These are phyloP conservation scores for Lobosporangium transversale DNA, from an alignment of 192 early-diverging fungal genomes.

Conservation along the genomic window DNA sequence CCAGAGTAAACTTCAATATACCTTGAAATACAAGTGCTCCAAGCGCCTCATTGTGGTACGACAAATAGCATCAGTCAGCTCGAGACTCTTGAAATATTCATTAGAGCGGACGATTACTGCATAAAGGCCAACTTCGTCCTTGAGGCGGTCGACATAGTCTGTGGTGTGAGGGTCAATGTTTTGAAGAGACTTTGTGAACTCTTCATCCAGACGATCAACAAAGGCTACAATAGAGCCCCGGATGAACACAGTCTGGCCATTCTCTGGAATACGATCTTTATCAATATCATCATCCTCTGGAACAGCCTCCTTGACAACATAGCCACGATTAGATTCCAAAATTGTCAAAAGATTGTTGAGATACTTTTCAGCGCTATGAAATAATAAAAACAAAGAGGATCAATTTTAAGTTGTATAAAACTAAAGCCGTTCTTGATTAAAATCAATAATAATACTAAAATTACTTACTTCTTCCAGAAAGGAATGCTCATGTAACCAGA, in stretches of 20 bases:
- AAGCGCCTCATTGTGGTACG: slow-evolving; percentile 86
- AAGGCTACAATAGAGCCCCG: slow-evolving; percentile 89
- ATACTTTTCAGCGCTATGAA: slow-evolving; percentile 63
- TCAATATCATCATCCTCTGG: slow-evolving; percentile 74
- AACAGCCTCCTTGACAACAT: slow-evolving; percentile 75
- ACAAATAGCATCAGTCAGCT: slow-evolving; percentile 70
- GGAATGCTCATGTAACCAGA: slow-evolving; percentile 79
- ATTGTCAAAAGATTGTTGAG: slow-evolving; percentile 82
- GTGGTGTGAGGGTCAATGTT: slow-evolving; percentile 96
- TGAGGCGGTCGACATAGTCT: slow-evolving; percentile 94
- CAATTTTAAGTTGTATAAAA: not conserved
- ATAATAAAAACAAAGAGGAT: not conserved
- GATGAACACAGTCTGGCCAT: slow-evolving; percentile 67
- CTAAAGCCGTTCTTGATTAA: not conserved
- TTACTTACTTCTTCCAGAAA: slow-evolving; percentile 78
- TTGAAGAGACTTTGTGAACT: slow-evolving; percentile 96
- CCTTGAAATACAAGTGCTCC: slow-evolving; percentile 98
- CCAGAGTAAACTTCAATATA: not conserved
- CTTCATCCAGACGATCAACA: slow-evolving; percentile 95
- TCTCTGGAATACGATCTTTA: slow-evolving; percentile 63
- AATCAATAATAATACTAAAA: not conserved
- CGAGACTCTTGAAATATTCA: slow-evolving; percentile 81
- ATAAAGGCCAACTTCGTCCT: slow-evolving; percentile 90
- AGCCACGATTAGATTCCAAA: slow-evolving; percentile 78
- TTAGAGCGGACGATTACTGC: slow-evolving; percentile 88